These are phyloP conservation scores for Stachybotrys echinatus DNA, from an alignment of 2,329 filamentous ascomycete genomes.

Conservation along the genomic window DNA sequence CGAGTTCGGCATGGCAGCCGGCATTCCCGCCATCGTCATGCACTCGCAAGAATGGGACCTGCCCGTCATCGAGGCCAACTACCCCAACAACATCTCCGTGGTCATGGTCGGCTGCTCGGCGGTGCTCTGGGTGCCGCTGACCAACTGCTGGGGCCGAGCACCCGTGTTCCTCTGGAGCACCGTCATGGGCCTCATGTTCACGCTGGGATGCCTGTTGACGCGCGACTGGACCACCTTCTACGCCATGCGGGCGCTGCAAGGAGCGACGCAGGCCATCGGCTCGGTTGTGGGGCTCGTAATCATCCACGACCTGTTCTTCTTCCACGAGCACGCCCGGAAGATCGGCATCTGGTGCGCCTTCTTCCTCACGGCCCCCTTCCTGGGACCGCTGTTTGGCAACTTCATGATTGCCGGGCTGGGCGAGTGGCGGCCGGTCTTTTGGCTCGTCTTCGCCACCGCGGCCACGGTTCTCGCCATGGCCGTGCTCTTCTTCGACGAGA, in stretches of 20 bases:
- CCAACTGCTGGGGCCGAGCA: constrained; percentile 11
- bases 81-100: constrained; percentile 12
- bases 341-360: constrained; percentile 42
- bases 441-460: constrained; percentile 38
- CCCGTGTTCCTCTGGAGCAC: constrained; percentile 13
- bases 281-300: constrained; percentile 31
- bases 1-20: constrained; percentile 13
- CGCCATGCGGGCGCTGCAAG: constrained; percentile 7
- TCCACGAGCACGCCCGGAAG: constrained; percentile 48
- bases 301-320: constrained; percentile 56
- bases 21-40: constrained; percentile 9
- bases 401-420: constrained; percentile 40
- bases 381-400: constrained; percentile 37
- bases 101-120: constrained; percentile 5
- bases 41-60: constrained; percentile 12
- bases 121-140: constrained; percentile 13
- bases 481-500: constrained; percentile 36
- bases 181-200: constrained; percentile 10
- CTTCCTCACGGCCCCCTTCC: constrained; percentile 36
- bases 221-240: constrained; percentile 7
- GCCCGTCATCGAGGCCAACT: constrained; percentile 5
- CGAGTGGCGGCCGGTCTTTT: constrained; percentile 41
- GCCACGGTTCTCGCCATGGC: constrained; percentile 30
- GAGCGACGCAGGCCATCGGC: constrained; percentile 30
- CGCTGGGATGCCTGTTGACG: constrained; percentile 6